Percentiles rank a stretch among this genome's conserved stretches.
phyloP scores from a whole-genome alignment of 345 rosid genomes.

The Populus pruinosa region DNA sequence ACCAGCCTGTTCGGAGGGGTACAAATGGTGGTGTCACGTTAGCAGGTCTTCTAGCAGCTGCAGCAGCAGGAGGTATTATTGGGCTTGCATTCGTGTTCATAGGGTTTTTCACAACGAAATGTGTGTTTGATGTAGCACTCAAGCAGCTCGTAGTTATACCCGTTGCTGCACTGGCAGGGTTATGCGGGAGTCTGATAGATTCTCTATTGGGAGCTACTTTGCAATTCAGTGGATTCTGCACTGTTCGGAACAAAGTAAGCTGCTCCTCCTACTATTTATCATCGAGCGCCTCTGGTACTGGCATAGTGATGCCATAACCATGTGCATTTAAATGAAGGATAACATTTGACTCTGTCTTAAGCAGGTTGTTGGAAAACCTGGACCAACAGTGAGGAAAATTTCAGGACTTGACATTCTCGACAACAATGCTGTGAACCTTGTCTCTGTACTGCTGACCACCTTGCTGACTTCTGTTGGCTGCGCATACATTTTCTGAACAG shows the following conservation, averaged over 20 bases:
- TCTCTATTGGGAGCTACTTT: conserved; percentile 89
- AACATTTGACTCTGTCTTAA: not conserved
- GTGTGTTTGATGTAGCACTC: conserved; percentile 45
- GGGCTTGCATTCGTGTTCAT: conserved; percentile 67
- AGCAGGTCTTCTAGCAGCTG: conserved; percentile 77
- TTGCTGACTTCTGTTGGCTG: conserved; percentile 59
- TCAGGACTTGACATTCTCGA: conserved; percentile 79
- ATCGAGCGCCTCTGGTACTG: not conserved
- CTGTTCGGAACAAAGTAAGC: conserved; percentile 82
- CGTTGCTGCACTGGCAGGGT: conserved; percentile 69
- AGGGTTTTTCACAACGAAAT: conserved; percentile 64
- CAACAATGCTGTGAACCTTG: conserved; percentile 88
- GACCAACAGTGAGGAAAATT: conserved; percentile 87
- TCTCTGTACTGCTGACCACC: conserved; percentile 60
- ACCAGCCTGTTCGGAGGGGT: conserved; percentile 83
- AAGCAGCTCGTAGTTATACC: conserved; percentile 79
- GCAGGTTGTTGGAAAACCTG: conserved; percentile 91
- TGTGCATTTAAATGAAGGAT: not conserved
- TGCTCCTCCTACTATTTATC: not conserved
- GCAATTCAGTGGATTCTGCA: conserved; percentile 93
- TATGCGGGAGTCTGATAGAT: conserved; percentile 77
- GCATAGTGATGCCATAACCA: not conserved
- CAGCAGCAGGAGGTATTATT: conserved; percentile 67
- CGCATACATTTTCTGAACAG: conserved; percentile 58
- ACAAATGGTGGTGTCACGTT: conserved; percentile 92